Evolutionary conservation across 2,329 filamentous ascomycete species (phyloP).

Genomic region (Acephala macrosclerotiorum): DNA sequence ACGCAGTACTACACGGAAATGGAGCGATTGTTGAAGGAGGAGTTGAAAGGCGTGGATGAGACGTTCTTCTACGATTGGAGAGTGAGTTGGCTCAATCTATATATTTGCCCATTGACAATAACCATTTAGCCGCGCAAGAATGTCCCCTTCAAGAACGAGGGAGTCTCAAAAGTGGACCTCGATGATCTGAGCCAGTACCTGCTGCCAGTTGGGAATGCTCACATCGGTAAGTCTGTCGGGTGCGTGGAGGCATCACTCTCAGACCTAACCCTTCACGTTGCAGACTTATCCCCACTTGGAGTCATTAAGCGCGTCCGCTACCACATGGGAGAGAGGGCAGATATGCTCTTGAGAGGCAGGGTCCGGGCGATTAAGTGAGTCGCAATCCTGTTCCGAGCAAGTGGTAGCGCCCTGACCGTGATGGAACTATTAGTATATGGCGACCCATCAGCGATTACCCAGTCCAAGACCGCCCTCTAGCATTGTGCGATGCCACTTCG

Average conservation of each 20-base stretch:
- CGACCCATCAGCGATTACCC: not conserved
- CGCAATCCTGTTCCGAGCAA: too few species aligned
- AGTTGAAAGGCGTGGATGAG: conserved; percentile 5
- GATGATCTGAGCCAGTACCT: conserved; percentile 11
- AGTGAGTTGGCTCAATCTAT: too few species aligned
- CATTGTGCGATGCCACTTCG: conserved; percentile 6
- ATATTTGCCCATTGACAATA: too few species aligned
- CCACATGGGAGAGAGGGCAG: conserved; percentile 3
- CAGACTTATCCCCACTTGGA: not conserved
- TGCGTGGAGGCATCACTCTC: too few species aligned
- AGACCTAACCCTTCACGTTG: not conserved
- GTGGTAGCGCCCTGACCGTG: too few species aligned
- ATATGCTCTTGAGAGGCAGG: not conserved
- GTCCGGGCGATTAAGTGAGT: conserved; percentile 3
- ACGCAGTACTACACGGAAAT: conserved; percentile 6
- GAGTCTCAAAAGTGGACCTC: conserved; percentile 3
- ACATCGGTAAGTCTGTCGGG: conserved; percentile 6
- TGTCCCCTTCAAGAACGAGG: conserved; percentile 5
- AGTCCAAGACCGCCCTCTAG: not conserved
- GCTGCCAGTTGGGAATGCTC: not conserved
- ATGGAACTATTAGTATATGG: conserved; percentile 2
- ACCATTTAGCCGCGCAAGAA: not conserved
- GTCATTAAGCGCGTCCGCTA: not conserved
- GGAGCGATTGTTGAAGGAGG: conserved; percentile 1
- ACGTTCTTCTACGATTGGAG: conserved; percentile 13